Percentiles rank a stretch among this genome's conserved stretches.
Conservation (phyloP, 345 rosid species). For the Pugionium cornutum region DNA sequence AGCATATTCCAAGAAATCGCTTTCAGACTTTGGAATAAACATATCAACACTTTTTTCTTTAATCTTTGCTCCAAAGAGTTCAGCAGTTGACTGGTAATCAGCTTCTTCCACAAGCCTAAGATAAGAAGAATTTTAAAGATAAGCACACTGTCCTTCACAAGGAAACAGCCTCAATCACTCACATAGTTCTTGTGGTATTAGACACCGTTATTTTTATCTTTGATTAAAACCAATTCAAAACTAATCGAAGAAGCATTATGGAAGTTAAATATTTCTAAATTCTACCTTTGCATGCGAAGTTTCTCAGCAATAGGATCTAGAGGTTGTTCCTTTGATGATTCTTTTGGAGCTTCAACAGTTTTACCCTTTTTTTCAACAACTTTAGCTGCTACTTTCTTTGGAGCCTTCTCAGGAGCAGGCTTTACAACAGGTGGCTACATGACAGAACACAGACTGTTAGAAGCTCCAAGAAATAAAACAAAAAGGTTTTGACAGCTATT, state of each 20-base stretch:
- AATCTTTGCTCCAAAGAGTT: constrained; percentile 62
- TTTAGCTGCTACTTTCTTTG: constrained; percentile 54
- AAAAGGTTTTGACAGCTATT: too few relatives aligned
- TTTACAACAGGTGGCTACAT: constrained; percentile 47
- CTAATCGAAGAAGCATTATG: neutral
- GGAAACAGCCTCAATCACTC: neutral
- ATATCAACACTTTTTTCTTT: constrained; percentile 61
- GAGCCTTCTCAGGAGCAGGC: constrained; percentile 49
- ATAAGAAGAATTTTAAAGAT: constrained; percentile 4
- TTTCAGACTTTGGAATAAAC: constrained; percentile 88
- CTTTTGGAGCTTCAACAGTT: constrained; percentile 41
- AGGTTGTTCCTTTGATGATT: constrained; percentile 43
- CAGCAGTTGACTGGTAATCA: constrained; percentile 69
- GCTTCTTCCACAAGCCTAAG: constrained; percentile 96
- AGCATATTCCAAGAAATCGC: constrained; percentile 84
- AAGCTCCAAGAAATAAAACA: too few relatives aligned
- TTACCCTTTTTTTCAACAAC: constrained; percentile 55
- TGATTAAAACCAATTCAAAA: neutral
- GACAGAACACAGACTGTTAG: too few relatives aligned
- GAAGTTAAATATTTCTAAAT: neutral
- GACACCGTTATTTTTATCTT: neutral
- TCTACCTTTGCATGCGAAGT: constrained; percentile 74
- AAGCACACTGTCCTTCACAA: neutral
- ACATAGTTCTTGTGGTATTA: neutral
- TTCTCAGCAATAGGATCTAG: constrained; percentile 74